phyloP scores from a whole-genome alignment of 257 asterid species.

The Przewalskia tangutica region DNA sequence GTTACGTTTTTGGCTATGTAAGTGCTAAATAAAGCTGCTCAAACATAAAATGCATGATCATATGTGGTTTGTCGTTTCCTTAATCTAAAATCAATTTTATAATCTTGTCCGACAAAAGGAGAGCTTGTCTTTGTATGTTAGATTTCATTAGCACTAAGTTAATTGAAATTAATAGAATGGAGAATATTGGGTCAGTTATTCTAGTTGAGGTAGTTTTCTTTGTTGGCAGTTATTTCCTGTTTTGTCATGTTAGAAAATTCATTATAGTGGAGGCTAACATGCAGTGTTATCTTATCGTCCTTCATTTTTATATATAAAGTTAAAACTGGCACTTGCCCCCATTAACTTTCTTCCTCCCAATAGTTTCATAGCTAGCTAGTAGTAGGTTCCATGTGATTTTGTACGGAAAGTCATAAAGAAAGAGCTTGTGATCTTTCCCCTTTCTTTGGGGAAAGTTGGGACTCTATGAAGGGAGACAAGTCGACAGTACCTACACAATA shows the following conservation, averaged over 20 bases:
- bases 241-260: neutral
- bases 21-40: neutral
- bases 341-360: neutral
- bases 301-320: constrained; percentile 1
- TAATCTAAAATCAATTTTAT: neutral
- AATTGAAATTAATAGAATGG: neutral
- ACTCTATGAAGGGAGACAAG: constrained; percentile 1
- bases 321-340: neutral
- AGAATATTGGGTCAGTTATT: constrained; percentile 27
- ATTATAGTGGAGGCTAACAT: constrained; percentile 34
- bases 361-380: neutral
- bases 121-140: constrained; percentile 15
- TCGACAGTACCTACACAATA: neutral
- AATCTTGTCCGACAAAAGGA: constrained; percentile 2
- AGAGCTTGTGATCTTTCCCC: neutral
- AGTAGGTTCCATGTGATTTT: constrained; percentile 23
- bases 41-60: neutral
- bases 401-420: constrained; percentile 1
- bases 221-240: constrained; percentile 22
- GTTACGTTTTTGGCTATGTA: neutral
- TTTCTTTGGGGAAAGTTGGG: neutral
- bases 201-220: constrained; percentile 12
- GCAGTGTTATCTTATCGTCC: constrained; percentile 10
- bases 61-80: neutral
- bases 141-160: constrained; percentile 23